Percentiles rank a stretch among this genome's conserved stretches.
Evolutionary conservation across 345 rosid species (phyloP).

Genomic region (Barbarea vulgaris): DNA sequence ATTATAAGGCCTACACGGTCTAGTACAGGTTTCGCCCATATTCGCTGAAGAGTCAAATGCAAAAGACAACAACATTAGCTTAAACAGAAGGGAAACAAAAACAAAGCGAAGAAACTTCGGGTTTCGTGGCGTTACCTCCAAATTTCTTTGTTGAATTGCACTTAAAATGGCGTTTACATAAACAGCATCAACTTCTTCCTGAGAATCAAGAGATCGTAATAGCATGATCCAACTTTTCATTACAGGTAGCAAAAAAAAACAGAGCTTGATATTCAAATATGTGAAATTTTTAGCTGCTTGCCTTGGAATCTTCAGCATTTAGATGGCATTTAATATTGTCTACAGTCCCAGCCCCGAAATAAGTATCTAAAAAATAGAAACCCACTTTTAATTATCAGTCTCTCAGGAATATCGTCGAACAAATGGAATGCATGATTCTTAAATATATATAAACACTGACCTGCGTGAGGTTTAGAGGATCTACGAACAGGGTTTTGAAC

Average conservation of each 20-base stretch:
- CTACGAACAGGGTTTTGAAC: constrained; percentile 82
- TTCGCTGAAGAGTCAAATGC: constrained; percentile 46
- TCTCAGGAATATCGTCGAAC: constrained; percentile 24
- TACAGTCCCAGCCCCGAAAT: constrained; percentile 83
- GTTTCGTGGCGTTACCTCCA: constrained; percentile 59
- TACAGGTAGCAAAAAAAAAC: neutral
- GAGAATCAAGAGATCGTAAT: constrained; percentile 26
- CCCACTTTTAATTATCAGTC: constrained; percentile 11
- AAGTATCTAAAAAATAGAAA: constrained; percentile 56
- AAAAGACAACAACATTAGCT: constrained; percentile 20
- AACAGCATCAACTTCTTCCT: constrained; percentile 89
- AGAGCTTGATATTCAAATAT: neutral
- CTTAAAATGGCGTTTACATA: constrained; percentile 74
- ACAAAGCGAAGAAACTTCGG: neutral
- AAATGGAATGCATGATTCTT: constrained; percentile 21
- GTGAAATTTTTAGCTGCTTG: constrained; percentile 38
- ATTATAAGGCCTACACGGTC: constrained; percentile 95
- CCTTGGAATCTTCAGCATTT: constrained; percentile 70
- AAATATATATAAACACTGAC: constrained; percentile 36
- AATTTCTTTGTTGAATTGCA: constrained; percentile 86
- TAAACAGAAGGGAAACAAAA: neutral
- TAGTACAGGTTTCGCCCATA: constrained; percentile 78
- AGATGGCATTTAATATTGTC: constrained; percentile 64
- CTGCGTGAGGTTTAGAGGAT: constrained; percentile 69
- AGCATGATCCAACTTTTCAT: constrained; percentile 20